These are phyloP conservation scores for Cucurbita ficifolia DNA, from an alignment of 306 rosid genomes.

Conservation along the genomic window DNA sequence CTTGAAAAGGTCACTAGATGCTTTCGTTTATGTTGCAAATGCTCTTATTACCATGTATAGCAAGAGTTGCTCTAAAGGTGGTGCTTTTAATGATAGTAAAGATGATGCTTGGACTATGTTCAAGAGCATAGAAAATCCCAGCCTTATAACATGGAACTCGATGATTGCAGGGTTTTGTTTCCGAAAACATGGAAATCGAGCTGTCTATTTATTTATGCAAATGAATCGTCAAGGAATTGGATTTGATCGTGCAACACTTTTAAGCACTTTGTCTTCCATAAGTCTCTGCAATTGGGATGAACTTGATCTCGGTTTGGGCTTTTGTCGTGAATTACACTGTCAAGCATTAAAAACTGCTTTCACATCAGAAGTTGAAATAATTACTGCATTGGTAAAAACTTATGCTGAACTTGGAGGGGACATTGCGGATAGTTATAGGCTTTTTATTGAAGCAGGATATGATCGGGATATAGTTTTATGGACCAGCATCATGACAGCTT, in stretches of 20 bases:
- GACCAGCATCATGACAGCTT: slow-evolving; percentile 63
- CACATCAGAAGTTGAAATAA: slow-evolving; percentile 46
- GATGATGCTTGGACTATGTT: slow-evolving; percentile 59
- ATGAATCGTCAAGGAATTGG: slow-evolving; percentile 46
- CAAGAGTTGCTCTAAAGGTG: slow-evolving; percentile 21
- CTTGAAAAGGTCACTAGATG: slow-evolving; percentile 54
- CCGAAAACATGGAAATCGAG: slow-evolving; percentile 41
- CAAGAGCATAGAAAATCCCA: slow-evolving; percentile 36
- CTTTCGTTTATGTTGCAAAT: slow-evolving; percentile 47
- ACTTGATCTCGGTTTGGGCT: slow-evolving; percentile 13
- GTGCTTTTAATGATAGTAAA: slow-evolving; percentile 13
- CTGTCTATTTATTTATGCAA: slow-evolving; percentile 35
- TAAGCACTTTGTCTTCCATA: slow-evolving; percentile 48
- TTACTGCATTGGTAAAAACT: slow-evolving; percentile 48
- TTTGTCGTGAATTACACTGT: slow-evolving; percentile 57
- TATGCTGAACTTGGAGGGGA: slow-evolving; percentile 54
- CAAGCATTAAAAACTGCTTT: slow-evolving; percentile 46
- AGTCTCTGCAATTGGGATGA: slow-evolving; percentile 16
- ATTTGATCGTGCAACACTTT: slow-evolving; percentile 53
- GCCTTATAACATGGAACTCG: slow-evolving; percentile 74
- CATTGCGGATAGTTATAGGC: slow-evolving; percentile 41
- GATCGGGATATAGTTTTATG: slow-evolving; percentile 58
- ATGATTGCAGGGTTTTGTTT: slow-evolving; percentile 67
- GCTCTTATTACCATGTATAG: slow-evolving; percentile 79
- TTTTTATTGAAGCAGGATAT: slow-evolving; percentile 48